Base-by-base conservation (phyloP, 345 rosid genomes). In the Melaleuca quinquenervia region DNA sequence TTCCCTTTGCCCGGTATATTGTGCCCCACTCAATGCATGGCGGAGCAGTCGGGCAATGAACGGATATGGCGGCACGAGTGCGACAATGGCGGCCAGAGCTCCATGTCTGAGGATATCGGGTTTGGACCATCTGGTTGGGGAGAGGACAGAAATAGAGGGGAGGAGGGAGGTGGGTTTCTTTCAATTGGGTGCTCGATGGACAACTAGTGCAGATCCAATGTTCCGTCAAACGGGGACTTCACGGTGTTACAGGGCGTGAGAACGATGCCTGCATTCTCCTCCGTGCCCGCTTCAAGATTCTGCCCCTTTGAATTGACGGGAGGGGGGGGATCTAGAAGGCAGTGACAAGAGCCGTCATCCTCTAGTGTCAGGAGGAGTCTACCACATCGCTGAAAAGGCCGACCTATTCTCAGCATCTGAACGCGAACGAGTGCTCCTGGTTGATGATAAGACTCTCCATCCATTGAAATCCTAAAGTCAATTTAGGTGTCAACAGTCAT, bases 271-370 rank as follows among this genome's bases (percentile, higher is more conserved):
- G n/a, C 41, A 41, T 41, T 2, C 3, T 4, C 24, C 24, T 2
- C 5, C 24, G 24, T 70, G 48, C 48, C 78, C 0, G 48, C 24
- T 8, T 32, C 0, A 70, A 70, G 44, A 32, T 32, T 36, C 78
- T 70, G 32, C 13, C 45, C 4, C 8, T 70, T 70, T 18, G 48
- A 70, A 32, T 32, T 64, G 78, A 64, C 45, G 16, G 6, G 45
- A 64, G 24, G 20, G 78, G 0, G 18, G 24, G 53, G 36, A 32
- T 36, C 13, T 32, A 32, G 48, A 32, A 32, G 93, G 93, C 11
- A 91, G 87, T 50, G 85, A 91, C 86, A 78, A 92, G 83, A 89
- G 92, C 90, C 87, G 86, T 90, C 60, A 60, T 6, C 6, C 11
- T 1, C 5, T 16, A 18, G 54, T 1, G 7, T n/a, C 41, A 8